Evolutionary conservation across 768 basidiomycete species (phyloP).

Genomic region (Chlorophyllum brunneum): DNA sequence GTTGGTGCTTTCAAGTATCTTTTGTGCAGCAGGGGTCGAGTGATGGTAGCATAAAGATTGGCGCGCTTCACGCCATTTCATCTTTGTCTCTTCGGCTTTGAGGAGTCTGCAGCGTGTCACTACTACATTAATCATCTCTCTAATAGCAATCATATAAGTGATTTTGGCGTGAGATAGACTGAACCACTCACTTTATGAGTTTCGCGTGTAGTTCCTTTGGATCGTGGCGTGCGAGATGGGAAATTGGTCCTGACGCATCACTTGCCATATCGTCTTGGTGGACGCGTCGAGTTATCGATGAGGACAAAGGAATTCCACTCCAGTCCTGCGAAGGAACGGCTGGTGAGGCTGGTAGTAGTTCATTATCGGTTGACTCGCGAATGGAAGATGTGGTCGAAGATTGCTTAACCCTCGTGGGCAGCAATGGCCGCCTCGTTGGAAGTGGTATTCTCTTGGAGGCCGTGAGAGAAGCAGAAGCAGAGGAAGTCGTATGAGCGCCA

Average conservation of each 20-base stretch:
- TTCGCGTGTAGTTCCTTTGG: slow-evolving; percentile 1
- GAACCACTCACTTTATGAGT: slow-evolving; percentile 3
- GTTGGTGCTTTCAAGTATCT: slow-evolving; percentile 10
- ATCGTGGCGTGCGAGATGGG: not conserved
- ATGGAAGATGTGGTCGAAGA: not conserved
- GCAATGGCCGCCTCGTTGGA: not conserved
- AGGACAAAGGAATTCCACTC: not conserved
- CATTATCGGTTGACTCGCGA: not conserved
- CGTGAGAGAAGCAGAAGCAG: not conserved
- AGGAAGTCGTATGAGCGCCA: not conserved
- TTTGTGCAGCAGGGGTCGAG: slow-evolving; percentile 9
- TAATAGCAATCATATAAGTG: not conserved
- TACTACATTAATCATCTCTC: slow-evolving; percentile 2
- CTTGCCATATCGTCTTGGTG: slow-evolving; percentile 3
- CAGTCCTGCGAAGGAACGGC: not conserved
- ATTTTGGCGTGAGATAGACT: not conserved
- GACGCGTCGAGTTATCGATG: not conserved
- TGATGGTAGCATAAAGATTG: slow-evolving; percentile 8
- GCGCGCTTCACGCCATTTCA: slow-evolving; percentile 9
- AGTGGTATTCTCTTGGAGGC: not conserved
- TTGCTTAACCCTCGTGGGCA: not conserved
- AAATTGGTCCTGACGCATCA: not conserved
- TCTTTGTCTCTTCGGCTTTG: slow-evolving; percentile 6
- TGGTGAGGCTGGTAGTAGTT: not conserved
- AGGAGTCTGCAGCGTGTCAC: slow-evolving; percentile 1